Percentiles rank a stretch among this genome's conserved stretches.
phyloP scores from a whole-genome alignment of 2,329 filamentous ascomycete genomes.

The Alternaria conjuncta region DNA sequence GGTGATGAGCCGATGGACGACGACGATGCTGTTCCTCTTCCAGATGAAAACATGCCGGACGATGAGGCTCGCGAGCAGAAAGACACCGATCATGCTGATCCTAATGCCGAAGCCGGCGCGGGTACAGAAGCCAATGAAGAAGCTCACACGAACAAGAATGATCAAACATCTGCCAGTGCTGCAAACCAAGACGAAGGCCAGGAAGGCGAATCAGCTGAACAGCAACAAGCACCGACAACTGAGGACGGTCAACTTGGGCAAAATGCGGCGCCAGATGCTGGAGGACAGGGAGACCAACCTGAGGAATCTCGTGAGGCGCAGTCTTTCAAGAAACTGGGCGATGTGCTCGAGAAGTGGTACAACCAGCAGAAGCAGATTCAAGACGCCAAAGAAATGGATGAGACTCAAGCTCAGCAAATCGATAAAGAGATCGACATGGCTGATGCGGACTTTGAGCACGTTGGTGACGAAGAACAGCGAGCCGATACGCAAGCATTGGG shows the following conservation, averaged over 20 bases:
- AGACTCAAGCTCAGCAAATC: slow-evolving; percentile 57
- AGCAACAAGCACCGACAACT: slow-evolving; percentile 68
- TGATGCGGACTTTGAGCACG: slow-evolving; percentile 88
- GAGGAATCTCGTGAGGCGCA: slow-evolving; percentile 60
- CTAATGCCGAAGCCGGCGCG: slow-evolving; percentile 65
- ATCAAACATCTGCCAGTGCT: slow-evolving; percentile 63
- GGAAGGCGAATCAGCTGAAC: slow-evolving; percentile 68
- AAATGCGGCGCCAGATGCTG: slow-evolving; percentile 43
- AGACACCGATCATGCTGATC: slow-evolving; percentile 58
- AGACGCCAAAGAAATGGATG: slow-evolving; percentile 54
- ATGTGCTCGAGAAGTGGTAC: slow-evolving; percentile 92
- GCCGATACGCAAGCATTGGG: slow-evolving; percentile 93
- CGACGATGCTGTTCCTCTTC: slow-evolving; percentile 45
- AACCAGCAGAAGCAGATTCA: slow-evolving; percentile 82
- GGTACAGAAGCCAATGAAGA: slow-evolving; percentile 69
- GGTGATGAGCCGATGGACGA: slow-evolving; percentile 56
- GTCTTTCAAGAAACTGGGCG: slow-evolving; percentile 92
- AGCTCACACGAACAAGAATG: slow-evolving; percentile 62
- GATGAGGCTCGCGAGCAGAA: slow-evolving; percentile 55
- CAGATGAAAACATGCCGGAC: slow-evolving; percentile 60
- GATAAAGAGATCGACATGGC: slow-evolving; percentile 72
- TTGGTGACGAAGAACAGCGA: slow-evolving; percentile 80
- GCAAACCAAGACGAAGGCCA: slow-evolving; percentile 70
- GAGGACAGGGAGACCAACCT: slow-evolving; percentile 45
- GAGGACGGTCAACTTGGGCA: slow-evolving; percentile 63